Evolutionary conservation across 2,329 filamentous ascomycete genomes (phyloP).

Genomic region (Ascocoryne sarcoides): DNA sequence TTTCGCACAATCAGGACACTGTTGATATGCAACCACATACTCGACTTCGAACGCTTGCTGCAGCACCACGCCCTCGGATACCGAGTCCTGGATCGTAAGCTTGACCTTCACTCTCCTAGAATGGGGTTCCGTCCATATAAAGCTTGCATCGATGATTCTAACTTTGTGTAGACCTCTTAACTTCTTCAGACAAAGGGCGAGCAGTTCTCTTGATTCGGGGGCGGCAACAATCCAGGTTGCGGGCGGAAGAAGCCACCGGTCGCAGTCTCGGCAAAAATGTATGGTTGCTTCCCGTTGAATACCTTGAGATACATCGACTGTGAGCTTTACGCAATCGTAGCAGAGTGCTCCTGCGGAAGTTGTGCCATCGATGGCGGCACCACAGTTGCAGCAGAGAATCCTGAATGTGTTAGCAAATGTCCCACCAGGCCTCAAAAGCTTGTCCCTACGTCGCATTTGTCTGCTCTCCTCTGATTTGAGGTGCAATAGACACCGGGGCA

Average conservation of each 20-base stretch:
- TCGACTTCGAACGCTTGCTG: slow-evolving; percentile 95
- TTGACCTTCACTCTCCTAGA: slow-evolving; percentile 88
- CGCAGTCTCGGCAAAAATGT: slow-evolving; percentile 90
- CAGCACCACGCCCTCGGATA: slow-evolving; percentile 56
- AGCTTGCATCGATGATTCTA: slow-evolving; percentile 88
- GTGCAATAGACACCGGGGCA: slow-evolving; percentile 41
- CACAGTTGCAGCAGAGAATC: slow-evolving; percentile 98
- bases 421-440: slow-evolving; percentile 1
- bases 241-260: slow-evolving; percentile 85
- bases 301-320: slow-evolving; percentile 83
- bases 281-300: slow-evolving; percentile 86
- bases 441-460: slow-evolving; percentile 44
- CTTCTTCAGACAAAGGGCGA: slow-evolving; percentile 86
- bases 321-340: slow-evolving; percentile 91
- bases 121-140: slow-evolving; percentile 98
- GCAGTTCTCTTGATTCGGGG: slow-evolving; percentile 82
- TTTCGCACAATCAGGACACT: slow-evolving; percentile 92
- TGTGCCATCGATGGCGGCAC: slow-evolving; percentile 89
- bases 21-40: slow-evolving; percentile 82
- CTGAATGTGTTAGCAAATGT: slow-evolving; percentile 33
- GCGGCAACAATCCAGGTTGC: slow-evolving; percentile 75
- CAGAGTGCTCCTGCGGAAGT: slow-evolving; percentile 79
- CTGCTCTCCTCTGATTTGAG: slow-evolving; percentile 26
- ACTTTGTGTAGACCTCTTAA: slow-evolving; percentile 80
- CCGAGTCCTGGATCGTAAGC: slow-evolving; percentile 75